Base-by-base conservation (phyloP, 202 grass and related monocot species). In the Hordeum pubiflorum region DNA sequence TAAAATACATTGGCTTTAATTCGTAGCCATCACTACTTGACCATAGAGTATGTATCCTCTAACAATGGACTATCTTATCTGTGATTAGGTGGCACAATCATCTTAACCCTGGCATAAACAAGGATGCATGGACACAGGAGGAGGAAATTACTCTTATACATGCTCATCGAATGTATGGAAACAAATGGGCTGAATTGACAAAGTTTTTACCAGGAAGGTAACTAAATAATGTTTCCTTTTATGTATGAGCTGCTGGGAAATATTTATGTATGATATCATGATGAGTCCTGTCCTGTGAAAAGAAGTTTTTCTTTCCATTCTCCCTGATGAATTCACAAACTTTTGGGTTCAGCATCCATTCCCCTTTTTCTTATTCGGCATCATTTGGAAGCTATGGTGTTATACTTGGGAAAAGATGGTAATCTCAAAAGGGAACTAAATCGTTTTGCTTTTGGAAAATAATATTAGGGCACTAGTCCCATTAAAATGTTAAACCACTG, bases 171-270 rank as follows among this genome's bases (percentile, higher is more conserved):
- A 93, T 95, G 58, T 91, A 91, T 65, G 96, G 96, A 86, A 99
- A 99, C 55, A 99, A 95, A 89, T 99, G 96, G 96, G 96, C 92
- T 20, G 90, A 99, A 66, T 73, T 99, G 68, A 95, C 96, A 27
- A 99, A 99, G 80, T 87, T 86, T 75, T 88, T 98, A 91, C 96
- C 90, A 10, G 96, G 96, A 90, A 95, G 96, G 96, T 98, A 79
- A 88, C 69, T 75, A 58, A 52, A 40, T 52, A 31, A 3, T 31
- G 41, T 5, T 50, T 55, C 20, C 52, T 24, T 41, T 80, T 80
- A 40, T 66, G 3, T 66, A 40, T 11, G 8, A 74, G 41, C 15
- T 22, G 26, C 48, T 11, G 14, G 36, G 56, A 81, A 77, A 84
- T 70, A 27, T 36, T 59, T 81, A 69, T 69, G 29, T 36, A 76